Evolutionary conservation across 202 grass and related monocot genomes (phyloP).

Genomic region (Eragrostis tef): DNA sequence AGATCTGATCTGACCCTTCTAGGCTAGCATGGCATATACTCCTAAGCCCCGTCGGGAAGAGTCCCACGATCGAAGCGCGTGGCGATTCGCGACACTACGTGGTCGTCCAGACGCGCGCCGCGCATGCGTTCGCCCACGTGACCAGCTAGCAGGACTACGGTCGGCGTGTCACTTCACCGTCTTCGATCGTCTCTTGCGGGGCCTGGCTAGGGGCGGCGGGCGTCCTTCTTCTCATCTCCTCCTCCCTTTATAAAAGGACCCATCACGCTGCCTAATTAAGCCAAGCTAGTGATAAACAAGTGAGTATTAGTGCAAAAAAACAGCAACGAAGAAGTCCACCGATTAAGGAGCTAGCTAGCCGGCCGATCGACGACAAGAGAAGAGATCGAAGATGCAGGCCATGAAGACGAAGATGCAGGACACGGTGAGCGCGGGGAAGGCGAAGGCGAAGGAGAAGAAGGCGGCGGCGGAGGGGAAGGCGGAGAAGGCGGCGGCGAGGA

Average conservation of each 20-base stretch:
- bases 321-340: no score
- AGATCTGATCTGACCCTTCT: neutral
- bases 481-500: conserved; percentile 52
- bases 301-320: no score
- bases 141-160: no score
- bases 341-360: no score
- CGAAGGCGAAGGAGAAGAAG: conserved; percentile 53
- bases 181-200: neutral
- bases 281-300: no score
- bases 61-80: neutral
- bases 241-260: neutral
- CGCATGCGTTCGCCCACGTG: neutral
- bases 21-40: neutral
- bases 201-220: no score
- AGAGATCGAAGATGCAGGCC: conserved; percentile 50
- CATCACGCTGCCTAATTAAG: neutral
- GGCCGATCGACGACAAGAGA: neutral
- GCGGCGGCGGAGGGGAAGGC: conserved; percentile 59
- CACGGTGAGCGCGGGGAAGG: conserved; percentile 53
- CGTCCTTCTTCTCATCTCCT: neutral
- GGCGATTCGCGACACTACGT: neutral
- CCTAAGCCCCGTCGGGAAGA: neutral
- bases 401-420: conserved; percentile 66
- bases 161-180: neutral
- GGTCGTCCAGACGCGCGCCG: neutral